Evolutionary conservation across 2,329 filamentous ascomycete species (phyloP), one percentile per base, ranked within the genome.

Genomic region (Colletotrichum tanaceti): DNA sequence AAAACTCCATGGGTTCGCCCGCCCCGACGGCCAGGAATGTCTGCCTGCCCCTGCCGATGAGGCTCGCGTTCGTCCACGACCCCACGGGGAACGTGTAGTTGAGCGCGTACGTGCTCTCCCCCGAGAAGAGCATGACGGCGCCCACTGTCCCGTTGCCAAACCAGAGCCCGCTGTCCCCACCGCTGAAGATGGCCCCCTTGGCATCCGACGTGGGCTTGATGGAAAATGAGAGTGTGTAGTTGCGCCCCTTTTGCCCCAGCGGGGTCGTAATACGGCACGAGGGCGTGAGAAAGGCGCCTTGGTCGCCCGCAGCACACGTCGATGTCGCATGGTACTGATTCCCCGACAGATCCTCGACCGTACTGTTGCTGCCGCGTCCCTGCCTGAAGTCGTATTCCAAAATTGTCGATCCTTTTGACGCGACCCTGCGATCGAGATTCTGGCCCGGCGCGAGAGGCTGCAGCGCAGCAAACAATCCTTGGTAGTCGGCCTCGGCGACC

Each of bases 191-290:
- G 49, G 68, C 60, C 16, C 68, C 65, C 22, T 65, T 70, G 38
- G 59, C 44, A 18, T 59, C 44, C 9, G 55, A 65, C 35, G 54
- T 70, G 55, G 68, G 65, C 18, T 72, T 76, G 6, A 85, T 71
- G 0, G 78, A 76, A 16, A 89, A 78, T 0, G 82, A 79, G 1
- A 89, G 79, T 0, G 83, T 87, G 74, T 89, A 89, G 72, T 88
- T 80, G 65, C 85, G 79, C 2, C 87, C 87, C 73, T 89, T 89
- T 41, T 69, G 66, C 57, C 39, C 83, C 85, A 86, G 73, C 0
- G 85, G 85, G 0, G 85, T 87, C 1, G 67, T 75, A 1, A 87
- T 65, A 3, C 75, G 75, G 72, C 86, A 87, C 0, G 74, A 68
- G 0, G 76, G 67, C 4, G 74, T 73, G 22, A 85, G 71, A 1